Conservation (phyloP, 768 basidiomycete genomes). For the Lepiota subincarnata region DNA sequence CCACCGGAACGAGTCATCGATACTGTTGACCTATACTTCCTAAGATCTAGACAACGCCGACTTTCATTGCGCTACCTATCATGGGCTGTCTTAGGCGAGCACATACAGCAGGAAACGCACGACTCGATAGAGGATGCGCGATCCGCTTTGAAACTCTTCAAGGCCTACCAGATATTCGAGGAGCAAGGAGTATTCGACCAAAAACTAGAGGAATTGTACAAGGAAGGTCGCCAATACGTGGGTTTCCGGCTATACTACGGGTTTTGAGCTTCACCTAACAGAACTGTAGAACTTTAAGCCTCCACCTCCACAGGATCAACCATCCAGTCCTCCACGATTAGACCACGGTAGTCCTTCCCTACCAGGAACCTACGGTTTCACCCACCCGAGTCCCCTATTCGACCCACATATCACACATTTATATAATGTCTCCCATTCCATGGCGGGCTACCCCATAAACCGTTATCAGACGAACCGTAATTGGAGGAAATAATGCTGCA, state of each 20-base stretch:
- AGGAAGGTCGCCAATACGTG: constrained; percentile 72
- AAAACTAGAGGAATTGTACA: constrained; percentile 82
- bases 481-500: neutral
- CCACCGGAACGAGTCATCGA: constrained; percentile 95
- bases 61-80: constrained; percentile 90
- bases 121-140: constrained; percentile 98
- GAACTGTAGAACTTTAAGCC: constrained; percentile 52
- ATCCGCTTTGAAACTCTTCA: constrained; percentile 81
- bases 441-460: constrained; percentile 6
- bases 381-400: constrained; percentile 1
- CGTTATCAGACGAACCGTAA: constrained; percentile 5
- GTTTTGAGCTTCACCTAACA: neutral
- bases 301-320: constrained; percentile 27
- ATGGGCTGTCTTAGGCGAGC: constrained; percentile 88
- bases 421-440: constrained; percentile 2
- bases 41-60: constrained; percentile 76
- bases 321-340: neutral
- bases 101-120: constrained; percentile 91
- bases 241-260: constrained; percentile 19
- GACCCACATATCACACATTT: constrained; percentile 4
- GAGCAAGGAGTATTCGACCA: constrained; percentile 75
- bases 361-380: neutral
- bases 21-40: constrained; percentile 94
- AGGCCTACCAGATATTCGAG: constrained; percentile 75
- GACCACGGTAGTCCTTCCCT: neutral